These are phyloP conservation scores for Globisporangium polare DNA, from an alignment of 352 stramenopile species.

Conservation along the genomic window DNA sequence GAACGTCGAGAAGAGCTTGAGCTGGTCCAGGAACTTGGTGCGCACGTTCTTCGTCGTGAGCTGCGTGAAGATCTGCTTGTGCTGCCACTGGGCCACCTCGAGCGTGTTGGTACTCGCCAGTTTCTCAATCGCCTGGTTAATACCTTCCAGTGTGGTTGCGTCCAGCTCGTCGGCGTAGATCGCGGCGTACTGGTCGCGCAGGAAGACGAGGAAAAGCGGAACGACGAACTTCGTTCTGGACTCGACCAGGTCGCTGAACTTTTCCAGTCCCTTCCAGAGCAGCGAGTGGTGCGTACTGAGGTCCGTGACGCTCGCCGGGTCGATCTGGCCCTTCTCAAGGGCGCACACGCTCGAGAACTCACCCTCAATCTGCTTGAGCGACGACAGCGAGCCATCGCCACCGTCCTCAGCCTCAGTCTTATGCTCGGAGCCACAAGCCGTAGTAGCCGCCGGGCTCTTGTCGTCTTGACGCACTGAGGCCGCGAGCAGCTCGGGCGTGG, in stretches of 20 bases:
- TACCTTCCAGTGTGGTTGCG: constrained; percentile 26
- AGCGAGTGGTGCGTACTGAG: constrained; percentile 65
- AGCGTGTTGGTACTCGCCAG: constrained; percentile 23
- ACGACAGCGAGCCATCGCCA: neutral
- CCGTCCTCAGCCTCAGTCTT: neutral
- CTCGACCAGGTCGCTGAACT: constrained; percentile 73
- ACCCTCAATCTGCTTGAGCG: constrained; percentile 30
- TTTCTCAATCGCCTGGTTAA: constrained; percentile 52
- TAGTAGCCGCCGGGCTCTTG: neutral
- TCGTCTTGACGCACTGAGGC: constrained; percentile 44
- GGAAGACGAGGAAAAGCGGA: constrained; percentile 77
- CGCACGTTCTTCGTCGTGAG: constrained; percentile 77
- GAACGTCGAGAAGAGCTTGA: constrained; percentile 80
- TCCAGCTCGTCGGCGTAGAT: constrained; percentile 81
- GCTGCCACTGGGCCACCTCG: constrained; percentile 19
- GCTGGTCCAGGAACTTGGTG: constrained; percentile 73
- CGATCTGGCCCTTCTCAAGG: constrained; percentile 47
- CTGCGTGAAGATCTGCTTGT: constrained; percentile 26
- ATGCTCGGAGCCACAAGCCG: neutral
- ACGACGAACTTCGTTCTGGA: constrained; percentile 86
- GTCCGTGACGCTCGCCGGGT: constrained; percentile 53
- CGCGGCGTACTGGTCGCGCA: constrained; percentile 73
- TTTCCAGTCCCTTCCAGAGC: constrained; percentile 77
- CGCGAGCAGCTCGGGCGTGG: constrained; percentile 46
- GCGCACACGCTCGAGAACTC: constrained; percentile 57